Base-by-base conservation (phyloP, 176 grass and related monocot genomes). In the Musa itinerans region DNA sequence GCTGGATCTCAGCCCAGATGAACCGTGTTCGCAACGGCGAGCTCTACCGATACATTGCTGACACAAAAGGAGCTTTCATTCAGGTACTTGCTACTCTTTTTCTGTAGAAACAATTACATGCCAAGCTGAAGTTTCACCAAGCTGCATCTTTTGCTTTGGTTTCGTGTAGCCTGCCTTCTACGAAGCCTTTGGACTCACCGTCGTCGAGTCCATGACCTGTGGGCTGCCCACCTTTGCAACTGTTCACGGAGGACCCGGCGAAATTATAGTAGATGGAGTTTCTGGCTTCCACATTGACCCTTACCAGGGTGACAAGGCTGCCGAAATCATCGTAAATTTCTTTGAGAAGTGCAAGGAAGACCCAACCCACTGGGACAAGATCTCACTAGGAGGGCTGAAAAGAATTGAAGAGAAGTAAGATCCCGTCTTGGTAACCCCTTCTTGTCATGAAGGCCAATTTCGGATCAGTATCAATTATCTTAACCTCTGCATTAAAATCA, bases 1-100 rank as follows among this genome's bases (percentile, higher is more conserved):
- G 95, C 12, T 99, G 95, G 95, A 94, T 99, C 86, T 99, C 95
- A 12, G 95, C 95, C 1, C 95, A 99, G 78, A 99, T 99, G 95
- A 99, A 99, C 85, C 88, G 95, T 53, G 95, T 99, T 52, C 95
- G 95, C 83, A 99, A 99, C 10, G 95, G 76, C 10, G 95, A 99
- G 79, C 88, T 99, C 24, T 99, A 99, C 78, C 88, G 95, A 23
- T 99, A 99, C 79, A 99, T 99, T 3, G 85, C 86, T 14, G 95
- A 99, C 78, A 99, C 91, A 51, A 77, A 49, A 84, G 95, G 95
- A 50, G 95, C 88, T 57, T 99, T 99, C 4, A 86, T 99, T 58
- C 94, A 98, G 88, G 94, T 98, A 93, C 50, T 1, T 7, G 65
- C 17, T 5, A 49, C 16, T 49, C 5, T 49, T 9, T 55, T 69